These are phyloP conservation scores for Arachnomyces sp. DNA, from an alignment of 2,329 filamentous ascomycete species.

Conservation along the genomic window DNA sequence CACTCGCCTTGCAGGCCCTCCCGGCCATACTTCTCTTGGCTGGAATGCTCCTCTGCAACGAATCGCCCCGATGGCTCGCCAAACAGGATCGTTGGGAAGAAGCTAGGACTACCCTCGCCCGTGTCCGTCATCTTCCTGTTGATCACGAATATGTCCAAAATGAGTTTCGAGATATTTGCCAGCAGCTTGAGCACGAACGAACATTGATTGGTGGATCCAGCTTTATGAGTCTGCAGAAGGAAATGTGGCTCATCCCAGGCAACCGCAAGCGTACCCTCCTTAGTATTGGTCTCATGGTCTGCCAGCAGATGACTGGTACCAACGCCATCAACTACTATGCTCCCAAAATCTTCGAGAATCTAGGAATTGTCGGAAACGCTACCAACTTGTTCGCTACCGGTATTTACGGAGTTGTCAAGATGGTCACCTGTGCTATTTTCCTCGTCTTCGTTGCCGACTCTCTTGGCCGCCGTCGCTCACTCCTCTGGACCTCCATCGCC, in stretches of 20 bases:
- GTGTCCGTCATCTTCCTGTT: constrained; percentile 47
- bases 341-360: constrained; percentile 58
- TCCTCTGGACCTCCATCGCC: constrained; percentile 57
- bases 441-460: constrained; percentile 61
- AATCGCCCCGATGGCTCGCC: constrained; percentile 61
- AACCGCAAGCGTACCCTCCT: constrained; percentile 48
- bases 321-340: constrained; percentile 61
- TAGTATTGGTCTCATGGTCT: constrained; percentile 46
- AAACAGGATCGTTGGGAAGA: constrained; percentile 61
- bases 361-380: constrained; percentile 51
- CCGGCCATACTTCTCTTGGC: constrained; percentile 53
- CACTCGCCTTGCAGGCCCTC: constrained; percentile 56
- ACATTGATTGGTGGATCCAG: constrained; percentile 45
- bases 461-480: constrained; percentile 54
- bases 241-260: constrained; percentile 53
- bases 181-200: constrained; percentile 55
- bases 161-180: constrained; percentile 54
- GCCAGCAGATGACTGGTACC: constrained; percentile 46
- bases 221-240: constrained; percentile 51
- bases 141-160: constrained; percentile 49
- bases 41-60: constrained; percentile 56
- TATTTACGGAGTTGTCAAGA: constrained; percentile 65
- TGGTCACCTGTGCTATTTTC: constrained; percentile 55
- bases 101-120: constrained; percentile 48
- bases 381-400: constrained; percentile 63